Evolutionary conservation across 805 yeast species (phyloP), one percentile per base, ranked within the genome.

Genomic region (Zygosaccharomyces siamensis): DNA sequence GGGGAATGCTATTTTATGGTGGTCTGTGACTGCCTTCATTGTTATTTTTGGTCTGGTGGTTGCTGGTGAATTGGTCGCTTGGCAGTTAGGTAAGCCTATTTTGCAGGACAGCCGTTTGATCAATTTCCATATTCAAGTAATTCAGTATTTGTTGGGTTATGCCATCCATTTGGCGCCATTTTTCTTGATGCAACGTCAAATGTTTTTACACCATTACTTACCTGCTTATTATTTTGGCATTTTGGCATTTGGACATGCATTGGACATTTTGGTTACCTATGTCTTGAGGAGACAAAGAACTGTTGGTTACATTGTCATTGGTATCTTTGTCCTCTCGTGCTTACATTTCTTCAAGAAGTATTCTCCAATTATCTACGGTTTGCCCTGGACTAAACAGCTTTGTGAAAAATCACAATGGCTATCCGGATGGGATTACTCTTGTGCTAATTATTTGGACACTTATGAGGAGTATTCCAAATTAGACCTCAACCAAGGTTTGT

Each of bases 181-280:
- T 46, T 83, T 79, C 69, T 72, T 90, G 50, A 90, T 90, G 98
- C 89, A 83, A 21, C 82, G 98, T 71, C 97, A 90, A 71, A 70
- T 90, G 69, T 90, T 92, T 73, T 73, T 90, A 64, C 98, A 90
- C 68, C 98, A 90, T 69, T 92, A 92, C 68, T 71, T 93, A 57
- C 97, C 97, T 48, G 88, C 98, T 1, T 78, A 88, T 46, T 93
- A 89, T 72, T 93, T 93, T 69, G 93, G 89, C 41, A 74, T 87
- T 46, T 73, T 88, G 54, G 87, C 84, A 2, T 71, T 88, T 45
- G 86, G 86, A n/a, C 90, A 85, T 53, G 71, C 76, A 47, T 69
- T 82, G 42, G 86, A 83, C 54, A 67, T 80, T 47, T 54, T 78
- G 30, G 75, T 71, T n/a, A 59, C 68, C 16, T 77, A 74, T 57